Base-by-base conservation (phyloP, 176 grass and related monocot species). In the Oryza coarctata region DNA sequence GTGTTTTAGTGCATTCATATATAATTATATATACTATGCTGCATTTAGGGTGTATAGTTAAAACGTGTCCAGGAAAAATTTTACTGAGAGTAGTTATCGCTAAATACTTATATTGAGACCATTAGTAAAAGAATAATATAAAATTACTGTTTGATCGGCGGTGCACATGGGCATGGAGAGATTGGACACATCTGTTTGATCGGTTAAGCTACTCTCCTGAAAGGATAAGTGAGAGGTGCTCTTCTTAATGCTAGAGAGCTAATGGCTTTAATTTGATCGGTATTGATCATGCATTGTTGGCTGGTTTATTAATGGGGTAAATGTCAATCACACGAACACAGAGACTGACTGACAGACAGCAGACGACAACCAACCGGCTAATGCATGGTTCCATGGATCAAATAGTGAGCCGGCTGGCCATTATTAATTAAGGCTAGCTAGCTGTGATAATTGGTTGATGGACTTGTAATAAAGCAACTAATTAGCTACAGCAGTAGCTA, bases 361-460 rank as follows among this genome's bases (percentile, higher is more conserved):
- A 35, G 69, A 73, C 22, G 65, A 74, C 55, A 73, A 18, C 27
- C 68, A 73, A 29, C 68, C 35, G 30, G 55, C 55, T 3, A 41
- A 47, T 25, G 55, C 55, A 74, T 83, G 34, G 61, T 66, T 52
- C n/a, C 5, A 52, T 41, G 30, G 41, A 83, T 83, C 81, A 52
- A 52, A 55, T 15, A 28, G 57, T 64, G 41, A 38, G 41, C 68
- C 44, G 1, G 40, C 40, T 65, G 65, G 40, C 41, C 73, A 63
- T 73, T 28, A 80, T 86, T 40, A 61, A 38, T 60, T 60, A 60
- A 60, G 55, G 55, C 55, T 60, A 60, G 55, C 55, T 60, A 62
- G 68, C 30, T 86, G 58, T 14, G 76, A 86, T 86, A 73, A 67
- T 86, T 67, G 60, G 69, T 65, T 66, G 61, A 80, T 86, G 84